These are phyloP conservation scores for Tirmania nivea DNA, from an alignment of 495 filamentous ascomycete genomes.

Conservation along the genomic window DNA sequence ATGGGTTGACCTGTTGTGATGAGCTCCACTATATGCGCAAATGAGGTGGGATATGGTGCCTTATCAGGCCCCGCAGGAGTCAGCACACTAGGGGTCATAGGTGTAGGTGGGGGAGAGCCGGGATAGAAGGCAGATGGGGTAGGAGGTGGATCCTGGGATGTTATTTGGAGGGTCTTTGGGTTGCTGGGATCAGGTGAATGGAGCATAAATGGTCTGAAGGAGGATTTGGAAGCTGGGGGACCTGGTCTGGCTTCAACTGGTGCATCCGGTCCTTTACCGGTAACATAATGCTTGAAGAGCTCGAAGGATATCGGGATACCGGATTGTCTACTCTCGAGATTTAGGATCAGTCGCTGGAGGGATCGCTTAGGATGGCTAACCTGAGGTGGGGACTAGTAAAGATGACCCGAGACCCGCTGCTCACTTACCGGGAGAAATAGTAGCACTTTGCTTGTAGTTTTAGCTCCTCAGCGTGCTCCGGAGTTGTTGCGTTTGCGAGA, in stretches of 20 bases:
- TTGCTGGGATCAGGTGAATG: too few relatives aligned
- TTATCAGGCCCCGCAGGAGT: slow-evolving; percentile 13
- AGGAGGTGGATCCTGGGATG: not conserved
- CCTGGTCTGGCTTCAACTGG: not conserved
- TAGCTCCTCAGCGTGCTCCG: slow-evolving; percentile 8
- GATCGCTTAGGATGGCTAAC: too few relatives aligned
- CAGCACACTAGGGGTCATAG: not conserved
- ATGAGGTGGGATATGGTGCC: slow-evolving; percentile 61
- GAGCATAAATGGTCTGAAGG: too few relatives aligned
- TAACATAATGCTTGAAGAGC: slow-evolving; percentile 4
- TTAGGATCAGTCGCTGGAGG: not conserved
- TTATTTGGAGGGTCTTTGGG: not conserved
- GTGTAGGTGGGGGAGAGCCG: slow-evolving; percentile 2
- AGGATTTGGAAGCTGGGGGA: not conserved
- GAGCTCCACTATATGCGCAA: slow-evolving; percentile 73
- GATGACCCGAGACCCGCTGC: not conserved
- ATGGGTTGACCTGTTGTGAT: slow-evolving; percentile 68
- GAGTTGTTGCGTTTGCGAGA: slow-evolving; percentile 11
- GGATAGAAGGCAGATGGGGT: slow-evolving; percentile 8
- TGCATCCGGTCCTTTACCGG: not conserved
- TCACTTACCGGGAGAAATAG: slow-evolving; percentile 18
- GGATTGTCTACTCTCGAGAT: slow-evolving; percentile 8
- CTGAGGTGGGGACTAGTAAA: not conserved
- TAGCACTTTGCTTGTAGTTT: slow-evolving; percentile 21
- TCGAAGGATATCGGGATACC: slow-evolving; percentile 9